phyloP scores from a whole-genome alignment of 257 asterid genomes.

The Solanum lignicaule region DNA sequence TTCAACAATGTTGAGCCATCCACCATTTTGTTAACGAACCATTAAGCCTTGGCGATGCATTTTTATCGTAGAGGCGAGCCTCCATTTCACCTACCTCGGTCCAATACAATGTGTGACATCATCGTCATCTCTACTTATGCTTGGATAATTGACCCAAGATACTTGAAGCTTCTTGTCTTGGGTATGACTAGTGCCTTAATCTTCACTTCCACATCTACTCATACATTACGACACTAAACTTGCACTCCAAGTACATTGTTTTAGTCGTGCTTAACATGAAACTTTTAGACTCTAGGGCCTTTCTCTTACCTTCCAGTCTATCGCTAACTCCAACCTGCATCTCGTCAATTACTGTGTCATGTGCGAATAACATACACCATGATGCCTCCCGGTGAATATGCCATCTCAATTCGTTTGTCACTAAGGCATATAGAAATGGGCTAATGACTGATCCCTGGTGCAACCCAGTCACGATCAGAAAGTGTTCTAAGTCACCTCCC shows the following conservation, averaged over 20 bases:
- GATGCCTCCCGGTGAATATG: not conserved
- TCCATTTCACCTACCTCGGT: not conserved
- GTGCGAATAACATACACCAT: not conserved
- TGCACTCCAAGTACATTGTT: not conserved
- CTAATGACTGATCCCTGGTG: not conserved
- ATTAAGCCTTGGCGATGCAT: not conserved
- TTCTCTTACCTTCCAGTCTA: not conserved
- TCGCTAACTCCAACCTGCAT: not conserved
- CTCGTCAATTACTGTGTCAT: not conserved
- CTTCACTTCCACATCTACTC: not conserved
- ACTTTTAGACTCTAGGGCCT: not conserved
- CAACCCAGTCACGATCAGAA: not conserved
- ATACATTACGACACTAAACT: not conserved
- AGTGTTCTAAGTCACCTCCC: not conserved
- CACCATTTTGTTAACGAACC: not conserved
- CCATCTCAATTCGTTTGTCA: not conserved
- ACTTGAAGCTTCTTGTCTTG: not conserved
- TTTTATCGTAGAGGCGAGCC: not conserved
- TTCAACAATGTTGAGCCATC: not conserved
- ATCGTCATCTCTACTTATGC: not conserved
- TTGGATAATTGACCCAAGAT: not conserved
- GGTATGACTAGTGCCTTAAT: not conserved
- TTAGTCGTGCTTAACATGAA: not conserved
- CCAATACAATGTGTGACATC: not conserved
- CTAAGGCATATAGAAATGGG: not conserved